phyloP scores from a whole-genome alignment of 495 filamentous ascomycete genomes.

The Chaetomium cochliodes region DNA sequence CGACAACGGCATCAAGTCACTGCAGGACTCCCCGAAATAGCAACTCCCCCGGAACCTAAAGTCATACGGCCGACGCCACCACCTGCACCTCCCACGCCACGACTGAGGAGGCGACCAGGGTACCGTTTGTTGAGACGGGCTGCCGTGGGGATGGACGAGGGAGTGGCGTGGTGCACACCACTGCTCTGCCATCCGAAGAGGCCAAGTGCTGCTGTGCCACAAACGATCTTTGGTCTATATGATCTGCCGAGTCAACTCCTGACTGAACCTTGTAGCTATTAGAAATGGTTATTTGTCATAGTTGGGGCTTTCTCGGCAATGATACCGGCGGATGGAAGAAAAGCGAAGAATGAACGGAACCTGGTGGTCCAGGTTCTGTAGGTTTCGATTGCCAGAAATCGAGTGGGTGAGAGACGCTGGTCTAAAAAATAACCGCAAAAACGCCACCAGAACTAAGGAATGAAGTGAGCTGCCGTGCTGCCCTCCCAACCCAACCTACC shows the following conservation, averaged over 20 bases:
- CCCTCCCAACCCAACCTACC: too few species aligned
- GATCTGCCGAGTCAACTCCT: background rate
- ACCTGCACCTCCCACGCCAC: background rate
- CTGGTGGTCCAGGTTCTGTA: too few species aligned
- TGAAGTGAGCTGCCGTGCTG: background rate
- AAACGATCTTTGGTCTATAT: too few species aligned
- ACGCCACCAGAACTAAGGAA: background rate
- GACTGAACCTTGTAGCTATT: too few species aligned
- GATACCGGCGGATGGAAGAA: too few species aligned
- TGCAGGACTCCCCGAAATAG: background rate
- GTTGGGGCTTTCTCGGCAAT: too few species aligned
- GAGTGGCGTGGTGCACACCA: background rate
- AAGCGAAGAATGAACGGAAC: too few species aligned
- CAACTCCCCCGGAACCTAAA: background rate
- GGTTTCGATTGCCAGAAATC: too few species aligned
- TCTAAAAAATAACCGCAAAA: too few species aligned
- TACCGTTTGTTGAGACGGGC: slow-evolving; percentile 1
- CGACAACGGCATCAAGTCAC: background rate
- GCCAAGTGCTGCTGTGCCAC: background rate
- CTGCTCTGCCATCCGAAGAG: background rate
- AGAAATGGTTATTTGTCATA: too few species aligned
- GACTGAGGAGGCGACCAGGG: slow-evolving; percentile 9
- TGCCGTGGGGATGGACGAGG: background rate
- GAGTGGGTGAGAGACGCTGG: too few species aligned
- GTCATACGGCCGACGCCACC: background rate